These are phyloP conservation scores for Fermentozyma sake DNA, from an alignment of 1,139 yeast species.

Conservation along the genomic window DNA sequence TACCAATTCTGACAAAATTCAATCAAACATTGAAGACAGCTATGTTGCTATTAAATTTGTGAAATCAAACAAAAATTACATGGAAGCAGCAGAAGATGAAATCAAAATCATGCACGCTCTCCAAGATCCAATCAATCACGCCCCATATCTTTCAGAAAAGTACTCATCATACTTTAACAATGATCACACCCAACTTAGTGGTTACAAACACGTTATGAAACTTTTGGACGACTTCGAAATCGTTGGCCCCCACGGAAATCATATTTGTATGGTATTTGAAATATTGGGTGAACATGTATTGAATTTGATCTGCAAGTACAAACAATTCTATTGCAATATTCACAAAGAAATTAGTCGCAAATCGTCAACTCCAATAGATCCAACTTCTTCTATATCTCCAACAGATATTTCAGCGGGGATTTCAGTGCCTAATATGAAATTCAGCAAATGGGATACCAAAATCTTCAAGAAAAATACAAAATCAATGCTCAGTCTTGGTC, in stretches of 20 bases:
- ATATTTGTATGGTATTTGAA: conserved; percentile 85
- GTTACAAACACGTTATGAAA: conserved; percentile 61
- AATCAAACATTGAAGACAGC: conserved; percentile 43
- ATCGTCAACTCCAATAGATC: conserved; percentile 1
- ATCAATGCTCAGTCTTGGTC: conserved; percentile 23
- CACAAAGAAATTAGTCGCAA: conserved; percentile 8
- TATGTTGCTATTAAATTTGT: conserved; percentile 84
- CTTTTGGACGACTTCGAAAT: conserved; percentile 65
- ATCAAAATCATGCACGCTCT: conserved; percentile 54
- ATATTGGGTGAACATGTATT: conserved; percentile 79
- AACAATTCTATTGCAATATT: conserved; percentile 28
- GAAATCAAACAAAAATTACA: conserved; percentile 67
- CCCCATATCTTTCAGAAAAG: conserved; percentile 4
- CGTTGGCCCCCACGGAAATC: conserved; percentile 70
- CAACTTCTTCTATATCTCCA: conserved; percentile 1
- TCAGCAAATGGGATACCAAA: conserved; percentile 20
- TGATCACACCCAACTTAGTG: conserved; percentile 44
- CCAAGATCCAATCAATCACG: conserved; percentile 3
- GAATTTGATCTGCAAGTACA: conserved; percentile 63
- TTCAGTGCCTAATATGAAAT: conserved; percentile 10
- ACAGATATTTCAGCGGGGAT: conserved; percentile 2
- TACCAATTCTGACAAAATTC: background rate
- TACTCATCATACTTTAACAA: conserved; percentile 8
- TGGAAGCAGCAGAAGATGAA: conserved; percentile 87
- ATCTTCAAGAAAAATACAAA: conserved; percentile 19